Conservation (phyloP, 192 early-diverging fungal species). For the Phlyctochytrium arcticum region DNA sequence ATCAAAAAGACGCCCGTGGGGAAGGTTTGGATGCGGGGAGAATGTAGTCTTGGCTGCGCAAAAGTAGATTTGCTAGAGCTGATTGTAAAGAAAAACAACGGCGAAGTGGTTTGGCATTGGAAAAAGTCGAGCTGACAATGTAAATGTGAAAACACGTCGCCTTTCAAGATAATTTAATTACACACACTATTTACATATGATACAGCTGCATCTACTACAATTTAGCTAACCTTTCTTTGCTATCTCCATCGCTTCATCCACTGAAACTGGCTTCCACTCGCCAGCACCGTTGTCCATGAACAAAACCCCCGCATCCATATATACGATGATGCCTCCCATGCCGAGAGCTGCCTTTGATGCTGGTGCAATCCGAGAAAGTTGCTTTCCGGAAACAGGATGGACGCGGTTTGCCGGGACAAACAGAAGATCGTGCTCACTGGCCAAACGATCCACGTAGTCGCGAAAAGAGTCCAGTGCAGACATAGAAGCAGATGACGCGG, state of each 20-base stretch:
- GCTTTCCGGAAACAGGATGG: constrained; percentile 51
- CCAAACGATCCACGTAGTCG: constrained; percentile 56
- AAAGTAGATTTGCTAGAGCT: constrained; percentile 39
- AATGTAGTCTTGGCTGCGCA: constrained; percentile 48
- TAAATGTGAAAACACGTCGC: background rate
- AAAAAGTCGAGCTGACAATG: constrained; percentile 23
- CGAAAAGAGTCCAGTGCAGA: constrained; percentile 44
- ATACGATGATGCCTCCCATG: constrained; percentile 47
- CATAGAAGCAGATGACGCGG: constrained; percentile 18
- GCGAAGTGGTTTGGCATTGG: constrained; percentile 45
- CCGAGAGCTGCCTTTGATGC: constrained; percentile 29
- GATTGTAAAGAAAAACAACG: constrained; percentile 33
- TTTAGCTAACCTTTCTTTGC: too few relatives aligned
- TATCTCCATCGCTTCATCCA: constrained; percentile 48
- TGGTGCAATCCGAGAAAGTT: constrained; percentile 51
- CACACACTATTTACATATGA: too few relatives aligned
- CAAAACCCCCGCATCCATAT: constrained; percentile 62
- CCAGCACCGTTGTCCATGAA: constrained; percentile 50
- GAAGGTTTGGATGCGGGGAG: constrained; percentile 30
- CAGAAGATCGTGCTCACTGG: constrained; percentile 46
- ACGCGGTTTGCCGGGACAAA: constrained; percentile 48
- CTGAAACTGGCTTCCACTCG: constrained; percentile 48
- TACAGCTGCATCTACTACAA: too few relatives aligned
- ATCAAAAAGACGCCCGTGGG: constrained; percentile 50
- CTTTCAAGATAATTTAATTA: too few relatives aligned